Base-by-base conservation (phyloP, 2,329 filamentous ascomycete species). In the Neofusicoccum ribis region DNA sequence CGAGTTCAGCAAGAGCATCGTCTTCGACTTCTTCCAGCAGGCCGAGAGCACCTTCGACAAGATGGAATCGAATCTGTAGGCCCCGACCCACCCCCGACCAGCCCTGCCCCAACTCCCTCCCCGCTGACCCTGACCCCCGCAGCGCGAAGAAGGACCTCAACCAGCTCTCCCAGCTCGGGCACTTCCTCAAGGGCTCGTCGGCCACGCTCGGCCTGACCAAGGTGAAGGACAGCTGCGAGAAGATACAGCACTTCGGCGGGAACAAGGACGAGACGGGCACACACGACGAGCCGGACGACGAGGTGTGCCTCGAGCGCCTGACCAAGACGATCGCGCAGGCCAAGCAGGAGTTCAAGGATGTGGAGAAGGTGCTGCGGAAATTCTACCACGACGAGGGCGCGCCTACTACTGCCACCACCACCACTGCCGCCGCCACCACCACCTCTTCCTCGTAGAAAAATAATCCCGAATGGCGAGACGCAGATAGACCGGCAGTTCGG, bases 121-220 rank as follows among this genome's bases (percentile, higher is more conserved):
- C 27, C 7, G 27, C 27, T 31, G 27, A 31, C 27, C 27, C 27
- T 31, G 7, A 31, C 27, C 27, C 27, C 27, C 41, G 56, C 74
- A 96, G 93, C 69, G 78, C 87, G 69, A 77, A 85, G 2, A 84
- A 86, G 73, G 84, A 97, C 66, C 87, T 98, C 65, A 78, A 81
- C n/a, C 82, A 88, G 69, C 87, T 98, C 43, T 96, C 92, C 39
- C 85, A 86, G 62, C 88, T 97, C 37, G 95, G 95, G 47, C 95
- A 99, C 80, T 99, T 97, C 81, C 85, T 99, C 71, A 99, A 99
- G 81, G 95, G 95, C 67, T 98, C 94, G 6, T 97, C 94, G 8
- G 94, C 95, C 44, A 97, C 95, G 3, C 86, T 99, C 63, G 95
- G 95, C 51, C 86, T 98, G 64, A 89, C 86, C 72, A 96, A 96